Base-by-base conservation (phyloP, 1,284 basidiomycete genomes). In the Cutaneotrichosporon curvatum region DNA sequence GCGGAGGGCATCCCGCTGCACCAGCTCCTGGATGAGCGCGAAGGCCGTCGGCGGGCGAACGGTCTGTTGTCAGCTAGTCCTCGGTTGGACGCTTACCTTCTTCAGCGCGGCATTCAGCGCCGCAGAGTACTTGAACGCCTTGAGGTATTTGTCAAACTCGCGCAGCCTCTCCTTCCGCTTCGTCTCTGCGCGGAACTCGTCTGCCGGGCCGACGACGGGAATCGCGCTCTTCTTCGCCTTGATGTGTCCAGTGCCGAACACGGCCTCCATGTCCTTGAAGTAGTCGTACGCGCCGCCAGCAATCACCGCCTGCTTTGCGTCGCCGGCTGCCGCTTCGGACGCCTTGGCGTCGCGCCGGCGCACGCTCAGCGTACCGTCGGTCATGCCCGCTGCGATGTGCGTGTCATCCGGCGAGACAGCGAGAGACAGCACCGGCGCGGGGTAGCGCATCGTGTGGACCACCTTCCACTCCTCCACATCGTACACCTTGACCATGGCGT, bases 401-500 rank as follows among this genome's bases (percentile, higher is more conserved):
- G 89, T 94, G 63, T 95, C 90, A 69, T 97, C 94, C 16, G 92
- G 92, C 82, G 87, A 97, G 50, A 88, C 77, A n/a, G 89, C 91
- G 37, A 98, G 75, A 61, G 83, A 89, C 5, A 99, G 76, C 4
- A 99, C 75, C 1, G 92, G 90, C 2, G 91, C 87, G 3, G 92
- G 88, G 69, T 98, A 98, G 35, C 94, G 84, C 90, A 99, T 98
- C 1, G 95, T 97, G 68, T 99, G 95, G 9, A 94, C 84, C 23
- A 98, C 95, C 61, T 87, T 86, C 76, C 92, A 94, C 32, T 84
- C 84, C 62, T 86, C 82, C 40, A 94, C 83, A 66, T 98, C 92
- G 74, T 98, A 99, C 19, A 97, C 91, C 73, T 99, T 99, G 50
- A 98, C 89, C 82, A 99, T 85, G 57, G 92, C 90, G 67, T 99